phyloP scores from a whole-genome alignment of 2,329 filamentous ascomycete genomes.

The Ophiosphaerella herpotricha region DNA sequence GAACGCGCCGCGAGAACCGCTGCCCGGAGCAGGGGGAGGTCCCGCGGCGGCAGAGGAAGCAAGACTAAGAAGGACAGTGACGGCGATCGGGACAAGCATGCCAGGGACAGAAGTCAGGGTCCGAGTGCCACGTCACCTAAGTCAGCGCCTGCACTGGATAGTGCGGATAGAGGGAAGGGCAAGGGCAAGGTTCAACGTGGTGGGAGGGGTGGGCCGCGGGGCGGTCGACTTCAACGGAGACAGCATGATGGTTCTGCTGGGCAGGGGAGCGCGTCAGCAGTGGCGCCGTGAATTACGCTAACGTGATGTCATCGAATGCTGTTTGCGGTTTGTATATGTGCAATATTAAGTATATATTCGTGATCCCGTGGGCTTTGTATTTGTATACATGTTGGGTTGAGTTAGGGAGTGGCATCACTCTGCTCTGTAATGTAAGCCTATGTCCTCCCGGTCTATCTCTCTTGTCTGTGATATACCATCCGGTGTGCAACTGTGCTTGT shows the following conservation, averaged over 20 bases:
- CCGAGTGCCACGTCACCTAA: constrained; percentile 8
- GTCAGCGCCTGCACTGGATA: constrained; percentile 9
- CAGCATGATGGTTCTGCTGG: constrained; percentile 11
- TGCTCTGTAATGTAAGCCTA: too few relatives aligned
- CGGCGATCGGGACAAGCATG: constrained; percentile 19
- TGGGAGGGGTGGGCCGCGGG: constrained; percentile 29
- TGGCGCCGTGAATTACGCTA: background rate
- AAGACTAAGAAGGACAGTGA: constrained; percentile 34
- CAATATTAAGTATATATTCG: too few relatives aligned
- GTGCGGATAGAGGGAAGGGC: constrained; percentile 18
- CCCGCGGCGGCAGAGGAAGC: constrained; percentile 26
- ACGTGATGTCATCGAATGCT: too few relatives aligned
- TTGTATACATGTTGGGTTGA: too few relatives aligned
- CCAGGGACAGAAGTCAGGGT: constrained; percentile 11
- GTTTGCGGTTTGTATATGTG: too few relatives aligned
- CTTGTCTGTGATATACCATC: too few relatives aligned
- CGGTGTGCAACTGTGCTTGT: too few relatives aligned
- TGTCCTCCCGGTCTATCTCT: too few relatives aligned
- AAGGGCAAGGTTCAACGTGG: constrained; percentile 18
- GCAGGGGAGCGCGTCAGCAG: background rate
- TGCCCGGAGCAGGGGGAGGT: constrained; percentile 32
- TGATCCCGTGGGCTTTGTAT: too few relatives aligned
- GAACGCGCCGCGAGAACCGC: constrained; percentile 29
- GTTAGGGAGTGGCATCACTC: too few relatives aligned
- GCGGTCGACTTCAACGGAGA: constrained; percentile 22